These are phyloP conservation scores for Pseudofabraea citricarpa DNA, from an alignment of 2,329 filamentous ascomycete genomes.

Conservation along the genomic window DNA sequence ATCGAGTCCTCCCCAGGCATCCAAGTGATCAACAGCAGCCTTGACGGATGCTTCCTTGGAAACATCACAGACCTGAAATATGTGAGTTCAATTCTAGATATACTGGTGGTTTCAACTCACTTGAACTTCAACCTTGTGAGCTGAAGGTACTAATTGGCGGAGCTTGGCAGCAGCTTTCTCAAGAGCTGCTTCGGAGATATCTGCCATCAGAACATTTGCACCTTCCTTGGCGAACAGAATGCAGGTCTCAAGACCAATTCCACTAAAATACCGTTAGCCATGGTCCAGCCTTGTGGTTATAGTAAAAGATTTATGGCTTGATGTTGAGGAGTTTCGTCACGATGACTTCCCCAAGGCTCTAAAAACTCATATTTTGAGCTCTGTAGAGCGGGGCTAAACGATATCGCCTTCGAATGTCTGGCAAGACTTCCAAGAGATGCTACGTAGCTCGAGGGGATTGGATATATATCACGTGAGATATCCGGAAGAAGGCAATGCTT, in stretches of 20 bases:
- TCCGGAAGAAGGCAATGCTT: too few relatives aligned
- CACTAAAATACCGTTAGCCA: constrained; percentile 36
- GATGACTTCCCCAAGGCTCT: too few relatives aligned
- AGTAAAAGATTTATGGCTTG: too few relatives aligned
- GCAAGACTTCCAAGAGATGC: too few relatives aligned
- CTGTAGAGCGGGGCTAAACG: too few relatives aligned
- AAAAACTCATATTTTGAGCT: too few relatives aligned
- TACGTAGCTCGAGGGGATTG: too few relatives aligned
- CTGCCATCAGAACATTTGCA: constrained; percentile 65
- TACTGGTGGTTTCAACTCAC: constrained; percentile 9
- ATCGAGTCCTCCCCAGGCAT: constrained; percentile 67
- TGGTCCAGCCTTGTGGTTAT: too few relatives aligned
- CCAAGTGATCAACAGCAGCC: constrained; percentile 55
- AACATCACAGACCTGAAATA: constrained; percentile 51
- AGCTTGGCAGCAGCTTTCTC: constrained; percentile 57
- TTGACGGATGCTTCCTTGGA: constrained; percentile 63
- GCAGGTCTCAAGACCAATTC: constrained; percentile 70
- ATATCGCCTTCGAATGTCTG: too few relatives aligned
- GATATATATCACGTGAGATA: neutral
- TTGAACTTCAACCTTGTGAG: constrained; percentile 43
- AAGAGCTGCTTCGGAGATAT: constrained; percentile 61
- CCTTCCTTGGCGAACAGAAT: constrained; percentile 70
- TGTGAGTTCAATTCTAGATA: constrained; percentile 4
- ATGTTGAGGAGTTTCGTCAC: too few relatives aligned
- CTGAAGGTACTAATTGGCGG: constrained; percentile 49